phyloP scores from a whole-genome alignment of 352 stramenopile species.

The Phytophthora tentaculata region DNA sequence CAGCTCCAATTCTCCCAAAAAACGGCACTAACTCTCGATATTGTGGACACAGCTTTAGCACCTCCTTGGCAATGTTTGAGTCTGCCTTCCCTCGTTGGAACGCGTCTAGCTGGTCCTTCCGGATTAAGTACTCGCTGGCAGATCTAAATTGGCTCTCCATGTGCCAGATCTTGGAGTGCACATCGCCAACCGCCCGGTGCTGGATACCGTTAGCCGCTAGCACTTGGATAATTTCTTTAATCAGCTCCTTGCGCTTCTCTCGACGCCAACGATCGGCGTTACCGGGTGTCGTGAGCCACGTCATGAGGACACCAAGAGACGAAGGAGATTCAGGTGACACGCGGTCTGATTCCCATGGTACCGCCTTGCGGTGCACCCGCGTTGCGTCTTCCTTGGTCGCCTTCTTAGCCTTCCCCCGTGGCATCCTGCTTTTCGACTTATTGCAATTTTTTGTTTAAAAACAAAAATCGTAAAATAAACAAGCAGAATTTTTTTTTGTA shows the following conservation, averaged over 20 bases:
- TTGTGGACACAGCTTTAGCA: conserved; percentile 33
- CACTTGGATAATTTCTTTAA: conserved; percentile 21
- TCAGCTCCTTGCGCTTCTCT: conserved; percentile 17
- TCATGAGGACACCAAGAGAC: conserved; percentile 36
- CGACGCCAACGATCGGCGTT: conserved; percentile 44
- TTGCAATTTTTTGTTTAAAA: no score
- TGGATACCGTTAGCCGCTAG: conserved; percentile 26
- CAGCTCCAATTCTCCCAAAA: conserved; percentile 7
- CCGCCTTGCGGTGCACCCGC: conserved; percentile 6
- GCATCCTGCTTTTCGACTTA: conserved; percentile 8
- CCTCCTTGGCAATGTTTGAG: conserved; percentile 16
- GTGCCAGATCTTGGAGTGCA: conserved; percentile 19
- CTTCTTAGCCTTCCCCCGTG: conserved; percentile 9
- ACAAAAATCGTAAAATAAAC: no score
- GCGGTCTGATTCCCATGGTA: conserved; percentile 27
- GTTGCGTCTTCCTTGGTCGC: conserved; percentile 5
- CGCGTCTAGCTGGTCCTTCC: conserved; percentile 26
- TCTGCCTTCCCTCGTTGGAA: conserved; percentile 26
- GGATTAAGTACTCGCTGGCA: conserved; percentile 23
- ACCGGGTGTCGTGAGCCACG: conserved; percentile 36
- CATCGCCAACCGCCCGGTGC: conserved; percentile 18
- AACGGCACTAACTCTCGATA: conserved; percentile 39
- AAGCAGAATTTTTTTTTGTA: no score
- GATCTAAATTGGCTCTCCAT: conserved; percentile 29
- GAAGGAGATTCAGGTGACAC: conserved; percentile 15